Base-by-base conservation (phyloP, 1,139 yeast genomes). In the Candida mesenterica region DNA sequence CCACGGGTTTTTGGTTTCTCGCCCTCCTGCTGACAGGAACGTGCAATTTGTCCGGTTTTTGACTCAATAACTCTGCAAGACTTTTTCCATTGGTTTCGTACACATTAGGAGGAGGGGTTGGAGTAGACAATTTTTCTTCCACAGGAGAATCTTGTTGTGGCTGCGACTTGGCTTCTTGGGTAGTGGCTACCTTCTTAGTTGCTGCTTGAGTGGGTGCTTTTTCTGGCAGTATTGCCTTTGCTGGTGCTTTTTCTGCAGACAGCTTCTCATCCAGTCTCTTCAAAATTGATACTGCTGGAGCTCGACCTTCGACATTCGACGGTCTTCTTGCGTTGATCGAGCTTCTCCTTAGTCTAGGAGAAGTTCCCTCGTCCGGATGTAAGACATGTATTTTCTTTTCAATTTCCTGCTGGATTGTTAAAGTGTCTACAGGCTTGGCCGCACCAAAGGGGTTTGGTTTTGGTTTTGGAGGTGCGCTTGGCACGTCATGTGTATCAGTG, bases 371-470 rank as follows among this genome's bases (percentile, higher is more conserved):
- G 7, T 34, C 33, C 3, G 37, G 36, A 48, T 49, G 39, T 38
- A 42, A 45, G 45, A 46, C 43, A 42, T 41, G 38, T 41, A 82
- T 57, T 47, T 72, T 62, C 42, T 63, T 62, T 27, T 69, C 74
- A 25, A 68, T 62, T 45, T 69, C 75, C 27, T 62, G 63, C 46
- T 61, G 67, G 37, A 62, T 60, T 4, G 73, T 53, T 24, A 65
- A 49, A 3, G 65, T 49, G 61, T 72, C 65, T 38, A 71, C 75
- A 3, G 76, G 76, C 45, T 62, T 69, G 0, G 76, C 75, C 3
- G 61, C 57, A 1, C 75, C 75, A 48, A 70, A 70, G 1, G 76
- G 75, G 41, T 68, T 70, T 1, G 64, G 45, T 40, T 64, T 68
- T 3, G 59, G 61, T 32, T 59, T 59, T 2, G 40, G 40, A 3